Evolutionary conservation across 306 rosid genomes (phyloP), one percentile per base, ranked within the genome.

Genomic region (Castanopsis chinensis): DNA sequence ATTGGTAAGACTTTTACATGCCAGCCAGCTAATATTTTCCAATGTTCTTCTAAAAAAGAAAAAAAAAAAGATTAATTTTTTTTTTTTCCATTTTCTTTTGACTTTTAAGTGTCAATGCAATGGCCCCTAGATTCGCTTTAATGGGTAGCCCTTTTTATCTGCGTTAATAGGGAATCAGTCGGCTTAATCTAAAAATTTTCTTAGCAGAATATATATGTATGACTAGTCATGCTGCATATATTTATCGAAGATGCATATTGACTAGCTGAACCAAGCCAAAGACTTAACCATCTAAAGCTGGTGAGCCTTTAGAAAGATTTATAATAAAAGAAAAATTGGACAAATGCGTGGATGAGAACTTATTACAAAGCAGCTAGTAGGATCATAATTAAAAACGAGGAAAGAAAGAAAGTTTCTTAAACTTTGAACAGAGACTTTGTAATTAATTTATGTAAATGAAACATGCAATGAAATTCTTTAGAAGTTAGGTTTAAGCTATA

Each of bases 401-500:
- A 7, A 20, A 19, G 20, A 35, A 67, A n/a, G 52, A 35, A 68
- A 68, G 35, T 5, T 23, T 65, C 37, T 61, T 33, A 54, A 13
- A 30, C 59, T 73, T 86, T 80, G 81, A 86, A 79, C 43, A 58
- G 60, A 74, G 76, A 73, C 57, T 54, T 28, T 20, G 17, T 58
- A 49, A 45, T 35, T 74, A 85, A 33, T 65, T 30, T 17, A 33
- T 65, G 33, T 65, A 49, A 49, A 33, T 63, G 86, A 53, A 82
- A 45, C 73, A 6, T 35, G 78, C 71, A 67, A 76, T 87, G 80
- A 79, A 87, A 84, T 79, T 75, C 25, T 72, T 72, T 60, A 65
- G 68, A 77, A 71, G 91, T 80, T 87, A 87, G 91, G 90, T 84
- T 85, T 76, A 71, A 70, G 88, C 70, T 53, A 41, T 0, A 77